Conservation (phyloP, 495 filamentous ascomycete genomes). For the Pseudomonodictys pantanalensis region DNA sequence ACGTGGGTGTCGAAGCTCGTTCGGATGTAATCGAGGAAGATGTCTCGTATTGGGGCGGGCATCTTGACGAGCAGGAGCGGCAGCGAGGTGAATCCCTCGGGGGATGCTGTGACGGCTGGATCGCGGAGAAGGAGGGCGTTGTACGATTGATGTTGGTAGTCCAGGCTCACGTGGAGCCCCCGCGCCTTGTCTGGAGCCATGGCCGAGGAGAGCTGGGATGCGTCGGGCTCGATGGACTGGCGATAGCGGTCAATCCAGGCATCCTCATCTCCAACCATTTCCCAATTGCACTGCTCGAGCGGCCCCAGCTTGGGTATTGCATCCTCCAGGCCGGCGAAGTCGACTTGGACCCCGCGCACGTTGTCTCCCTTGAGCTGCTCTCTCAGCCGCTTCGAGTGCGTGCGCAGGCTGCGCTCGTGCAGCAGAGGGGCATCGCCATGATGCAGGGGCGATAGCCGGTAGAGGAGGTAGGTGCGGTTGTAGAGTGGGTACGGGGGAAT, state of each 20-base stretch:
- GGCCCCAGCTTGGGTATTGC: constrained; percentile 23
- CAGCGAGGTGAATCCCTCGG: constrained; percentile 33
- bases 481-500: constrained; percentile 30
- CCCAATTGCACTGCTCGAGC: constrained; percentile 38
- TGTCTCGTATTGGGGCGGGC: constrained; percentile 37
- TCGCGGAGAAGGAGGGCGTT: constrained; percentile 37
- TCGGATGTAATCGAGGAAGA: constrained; percentile 37
- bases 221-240: constrained; percentile 14
- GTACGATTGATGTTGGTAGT: constrained; percentile 35
- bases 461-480: constrained; percentile 36
- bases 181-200: constrained; percentile 20
- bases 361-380: constrained; percentile 37
- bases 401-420: constrained; percentile 19
- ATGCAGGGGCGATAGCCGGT: constrained; percentile 41
- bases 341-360: constrained; percentile 37
- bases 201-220: constrained; percentile 6
- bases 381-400: constrained; percentile 34
- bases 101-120: constrained; percentile 21
- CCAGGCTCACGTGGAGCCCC: constrained; percentile 35
- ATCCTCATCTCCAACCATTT: constrained; percentile 35
- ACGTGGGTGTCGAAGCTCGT: constrained; percentile 37
- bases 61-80: constrained; percentile 40
- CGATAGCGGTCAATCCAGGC: constrained; percentile 28
- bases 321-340: constrained; percentile 19
- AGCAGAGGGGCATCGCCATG: constrained; percentile 33